A percentile compares a stretch with the other conserved stretches of the same genome.
Conservation (phyloP, 805 yeast species). For the Wickerhamomyces subpelliculosus region DNA sequence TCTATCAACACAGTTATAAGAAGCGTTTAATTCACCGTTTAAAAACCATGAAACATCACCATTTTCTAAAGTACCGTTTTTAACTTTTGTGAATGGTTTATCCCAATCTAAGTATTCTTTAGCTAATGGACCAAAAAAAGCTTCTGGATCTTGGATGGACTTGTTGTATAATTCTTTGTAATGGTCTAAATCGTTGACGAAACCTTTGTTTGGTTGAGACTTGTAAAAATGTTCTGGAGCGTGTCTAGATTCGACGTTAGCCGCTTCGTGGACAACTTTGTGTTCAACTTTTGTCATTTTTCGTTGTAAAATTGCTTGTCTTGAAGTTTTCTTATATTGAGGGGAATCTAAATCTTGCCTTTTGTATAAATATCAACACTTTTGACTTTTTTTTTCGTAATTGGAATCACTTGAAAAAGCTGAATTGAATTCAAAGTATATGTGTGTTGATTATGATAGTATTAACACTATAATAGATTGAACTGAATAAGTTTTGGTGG, state of each 20-base stretch:
- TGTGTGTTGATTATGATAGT: too few species aligned
- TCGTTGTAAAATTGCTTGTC: neutral
- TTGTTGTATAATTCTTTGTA: constrained; percentile 64
- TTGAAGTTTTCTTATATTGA: neutral
- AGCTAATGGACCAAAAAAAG: constrained; percentile 76
- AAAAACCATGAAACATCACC: constrained; percentile 93
- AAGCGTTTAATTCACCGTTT: constrained; percentile 89
- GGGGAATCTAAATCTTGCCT: too few species aligned
- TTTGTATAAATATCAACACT: neutral
- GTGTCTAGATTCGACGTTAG: constrained; percentile 23
- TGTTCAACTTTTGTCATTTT: constrained; percentile 15
- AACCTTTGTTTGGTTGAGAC: constrained; percentile 30
- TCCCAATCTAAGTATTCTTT: constrained; percentile 73
- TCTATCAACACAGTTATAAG: constrained; percentile 91
- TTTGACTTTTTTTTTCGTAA: neutral
- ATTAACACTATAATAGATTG: too few species aligned
- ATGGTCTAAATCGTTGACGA: constrained; percentile 40
- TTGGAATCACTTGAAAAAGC: too few species aligned
- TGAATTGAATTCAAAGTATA: too few species aligned
- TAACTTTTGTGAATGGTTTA: constrained; percentile 57
- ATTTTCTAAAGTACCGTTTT: constrained; percentile 51
- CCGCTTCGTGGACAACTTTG: constrained; percentile 34
- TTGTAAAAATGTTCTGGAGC: constrained; percentile 32
- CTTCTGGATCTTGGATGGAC: constrained; percentile 74
- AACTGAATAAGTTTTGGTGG: neutral